Conservation (phyloP, 805 yeast species). For the Saccharomycopsis oosterbeekiorum region DNA sequence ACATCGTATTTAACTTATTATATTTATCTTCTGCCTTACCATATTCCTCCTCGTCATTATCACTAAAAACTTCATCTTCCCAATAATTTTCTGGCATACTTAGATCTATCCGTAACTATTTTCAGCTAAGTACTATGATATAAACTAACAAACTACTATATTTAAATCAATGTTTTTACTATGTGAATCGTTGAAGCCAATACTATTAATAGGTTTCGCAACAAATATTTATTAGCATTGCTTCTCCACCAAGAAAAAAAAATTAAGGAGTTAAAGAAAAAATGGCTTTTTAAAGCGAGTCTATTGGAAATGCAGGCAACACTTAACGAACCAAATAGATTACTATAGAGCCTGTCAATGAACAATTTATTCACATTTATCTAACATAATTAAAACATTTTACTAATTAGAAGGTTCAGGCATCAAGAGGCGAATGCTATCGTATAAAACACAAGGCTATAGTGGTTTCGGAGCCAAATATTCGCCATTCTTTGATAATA, state of each 20-base stretch:
- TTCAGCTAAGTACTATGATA: too few relatives aligned
- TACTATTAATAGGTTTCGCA: too few relatives aligned
- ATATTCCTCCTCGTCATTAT: conserved; percentile 15
- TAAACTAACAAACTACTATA: too few relatives aligned
- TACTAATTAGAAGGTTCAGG: too few relatives aligned
- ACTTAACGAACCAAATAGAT: background rate
- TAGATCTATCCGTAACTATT: too few relatives aligned
- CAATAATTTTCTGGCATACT: background rate
- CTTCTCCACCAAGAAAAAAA: background rate
- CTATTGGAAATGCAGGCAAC: background rate
- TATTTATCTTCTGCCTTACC: conserved; percentile 11
- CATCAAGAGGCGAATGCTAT: conserved; percentile 40
- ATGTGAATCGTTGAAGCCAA: too few relatives aligned
- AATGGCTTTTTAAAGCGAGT: background rate
- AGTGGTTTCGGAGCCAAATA: conserved; percentile 84
- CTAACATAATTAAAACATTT: too few relatives aligned
- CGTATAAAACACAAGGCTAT: conserved; percentile 66
- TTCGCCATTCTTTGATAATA: conserved; percentile 86
- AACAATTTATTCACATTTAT: too few relatives aligned
- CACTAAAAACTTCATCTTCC: conserved; percentile 3
- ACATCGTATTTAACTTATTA: conserved; percentile 12
- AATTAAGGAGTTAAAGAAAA: background rate
- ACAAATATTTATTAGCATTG: too few relatives aligned
- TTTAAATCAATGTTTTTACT: too few relatives aligned
- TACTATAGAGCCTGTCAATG: too few relatives aligned